Conservation (phyloP, 2,329 filamentous ascomycete genomes). For the Epichloe sibirici region DNA sequence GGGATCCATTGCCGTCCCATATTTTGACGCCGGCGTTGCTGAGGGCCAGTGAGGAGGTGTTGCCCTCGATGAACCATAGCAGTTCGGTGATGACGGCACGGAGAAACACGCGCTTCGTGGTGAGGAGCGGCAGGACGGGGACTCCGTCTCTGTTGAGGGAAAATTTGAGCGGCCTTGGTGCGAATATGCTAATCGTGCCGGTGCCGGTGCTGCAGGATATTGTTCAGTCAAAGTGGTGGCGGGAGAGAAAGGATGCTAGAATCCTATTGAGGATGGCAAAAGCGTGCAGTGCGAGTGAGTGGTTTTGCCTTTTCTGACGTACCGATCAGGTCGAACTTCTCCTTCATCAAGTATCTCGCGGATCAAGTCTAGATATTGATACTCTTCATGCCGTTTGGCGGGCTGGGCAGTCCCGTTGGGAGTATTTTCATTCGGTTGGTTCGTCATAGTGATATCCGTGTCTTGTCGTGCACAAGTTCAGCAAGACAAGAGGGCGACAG, state of each 20-base stretch:
- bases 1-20: conserved; percentile 94
- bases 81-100: conserved; percentile 85
- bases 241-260: not conserved
- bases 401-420: not conserved
- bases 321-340: conserved; percentile 83
- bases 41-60: conserved; percentile 67
- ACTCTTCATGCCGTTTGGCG: conserved; percentile 57
- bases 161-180: conserved; percentile 78
- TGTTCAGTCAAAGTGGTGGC: not conserved
- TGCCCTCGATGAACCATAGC: conserved; percentile 86
- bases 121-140: conserved; percentile 79
- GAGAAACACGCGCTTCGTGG: conserved; percentile 92
- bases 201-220: conserved; percentile 61
- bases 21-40: conserved; percentile 80
- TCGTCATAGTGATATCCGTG: not conserved
- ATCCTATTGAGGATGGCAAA: not conserved
- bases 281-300: not conserved
- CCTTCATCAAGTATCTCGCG: conserved; percentile 70
- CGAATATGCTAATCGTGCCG: conserved; percentile 81
- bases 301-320: conserved; percentile 9
- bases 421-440: not conserved
- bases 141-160: conserved; percentile 50
- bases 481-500: not conserved
- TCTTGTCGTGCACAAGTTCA: conserved; percentile 1
- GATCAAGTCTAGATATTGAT: conserved; percentile 87